Evolutionary conservation across 2,329 filamentous ascomycete genomes (phyloP), one percentile per base, ranked within the genome.

Genomic region (Simplicillium sp.): DNA sequence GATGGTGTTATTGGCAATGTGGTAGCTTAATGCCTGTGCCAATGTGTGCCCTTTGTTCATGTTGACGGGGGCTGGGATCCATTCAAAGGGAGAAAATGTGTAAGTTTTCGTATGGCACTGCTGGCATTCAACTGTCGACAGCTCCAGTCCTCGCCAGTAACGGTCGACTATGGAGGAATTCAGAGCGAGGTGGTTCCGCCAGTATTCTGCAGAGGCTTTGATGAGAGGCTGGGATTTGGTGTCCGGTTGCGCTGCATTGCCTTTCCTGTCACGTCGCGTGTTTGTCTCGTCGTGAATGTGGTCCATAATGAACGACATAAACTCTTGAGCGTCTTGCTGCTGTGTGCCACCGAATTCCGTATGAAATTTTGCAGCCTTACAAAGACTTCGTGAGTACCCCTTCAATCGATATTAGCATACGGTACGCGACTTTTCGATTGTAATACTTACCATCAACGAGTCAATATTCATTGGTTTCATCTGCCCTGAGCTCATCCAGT

Each of bases 271-370:
- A n/a, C 68, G 64, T 12, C 59, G 59, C 18, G 57, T 58, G 56
- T 95, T 94, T 5, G 94, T 80, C 60, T 98, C 92, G 55, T 92
- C 85, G 50, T 90, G 83, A 11, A 97, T 69, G 48, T 84, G 81
- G 40, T 86, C 80, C 31, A 94, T 71, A 18, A 96, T 60, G 54
- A 94, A 95, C 36, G 80, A 79, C 49, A 90, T 80, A 50, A 94
- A 94, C 53, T 97, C 92, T 48, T 89, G 84, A 2, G 88, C 84
- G 54, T 98, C 92, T 61, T 97, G 92, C 56, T 97, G 90, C 38
- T 78, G 67, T 17, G 71, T 70, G 33, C 86, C 82, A 12, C 82
- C 85, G 66, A 88, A 92, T 7, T 75, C 49, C 28, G 54, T 46
- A 38, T 52, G 42, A 29, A 47, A 41, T 38, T 44, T 42, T 34